phyloP scores from a whole-genome alignment of 75 land plant genomes.

The Gnetum montanum region DNA sequence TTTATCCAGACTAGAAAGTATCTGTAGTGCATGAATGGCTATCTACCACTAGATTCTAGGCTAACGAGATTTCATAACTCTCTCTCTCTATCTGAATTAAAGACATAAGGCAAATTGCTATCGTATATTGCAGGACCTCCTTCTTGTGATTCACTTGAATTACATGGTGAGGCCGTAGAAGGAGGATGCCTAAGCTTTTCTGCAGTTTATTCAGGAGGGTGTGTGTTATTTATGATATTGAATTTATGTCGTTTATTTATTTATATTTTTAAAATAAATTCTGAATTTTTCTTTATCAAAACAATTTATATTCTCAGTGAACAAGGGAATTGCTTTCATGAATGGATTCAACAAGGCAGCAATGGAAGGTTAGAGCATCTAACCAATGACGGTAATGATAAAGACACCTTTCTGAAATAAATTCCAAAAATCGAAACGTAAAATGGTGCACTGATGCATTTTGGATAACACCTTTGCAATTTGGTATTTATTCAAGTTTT shows the following conservation, averaged over 20 bases:
- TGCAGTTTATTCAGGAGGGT: conserved; percentile 86
- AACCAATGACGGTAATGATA: conserved; percentile 40
- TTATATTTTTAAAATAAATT: not conserved
- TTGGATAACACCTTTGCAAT: not conserved
- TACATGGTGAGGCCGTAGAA: conserved; percentile 64
- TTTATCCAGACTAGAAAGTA: too few relatives aligned
- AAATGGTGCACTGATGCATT: not conserved
- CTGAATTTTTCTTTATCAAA: not conserved
- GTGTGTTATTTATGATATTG: conserved; percentile 2
- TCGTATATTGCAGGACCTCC: conserved; percentile 61
- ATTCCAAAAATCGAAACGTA: not conserved
- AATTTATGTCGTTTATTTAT: not conserved
- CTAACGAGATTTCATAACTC: too few relatives aligned
- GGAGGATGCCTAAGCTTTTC: conserved; percentile 56
- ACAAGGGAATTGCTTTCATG: conserved; percentile 53
- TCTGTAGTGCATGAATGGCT: too few relatives aligned
- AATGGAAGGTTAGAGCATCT: conserved; percentile 39
- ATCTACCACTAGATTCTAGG: too few relatives aligned
- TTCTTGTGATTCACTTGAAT: conserved; percentile 50
- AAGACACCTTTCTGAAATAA: not conserved
- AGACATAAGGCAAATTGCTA: too few relatives aligned
- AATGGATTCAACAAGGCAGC: conserved; percentile 54
- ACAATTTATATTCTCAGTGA: conserved; percentile 28
- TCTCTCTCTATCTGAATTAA: too few relatives aligned
- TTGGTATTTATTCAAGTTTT: not conserved